Conservation (phyloP, 179 eudicot genomes). For the Vitellaria paradoxa region DNA sequence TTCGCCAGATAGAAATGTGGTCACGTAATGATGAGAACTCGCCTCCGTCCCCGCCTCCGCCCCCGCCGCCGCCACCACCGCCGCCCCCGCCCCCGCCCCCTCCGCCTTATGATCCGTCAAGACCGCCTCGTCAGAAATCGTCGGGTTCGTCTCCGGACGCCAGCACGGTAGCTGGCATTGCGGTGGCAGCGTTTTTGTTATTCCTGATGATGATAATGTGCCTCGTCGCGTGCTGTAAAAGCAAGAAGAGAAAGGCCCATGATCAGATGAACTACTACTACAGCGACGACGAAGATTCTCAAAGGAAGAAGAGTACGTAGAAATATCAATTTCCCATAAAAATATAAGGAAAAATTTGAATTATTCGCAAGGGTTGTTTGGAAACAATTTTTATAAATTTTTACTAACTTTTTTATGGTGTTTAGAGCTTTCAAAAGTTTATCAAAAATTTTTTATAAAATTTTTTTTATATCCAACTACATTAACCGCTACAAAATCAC, state of each 20-base stretch:
- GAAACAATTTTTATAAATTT: too few relatives aligned
- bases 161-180: slow-evolving; percentile 30
- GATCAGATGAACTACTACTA: slow-evolving; percentile 36
- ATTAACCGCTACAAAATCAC: too few relatives aligned
- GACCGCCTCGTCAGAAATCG: too few relatives aligned
- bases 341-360: too few relatives aligned
- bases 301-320: slow-evolving; percentile 7
- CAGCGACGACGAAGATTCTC: slow-evolving; percentile 16
- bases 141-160: neutral
- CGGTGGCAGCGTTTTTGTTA: slow-evolving; percentile 34
- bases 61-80: neutral
- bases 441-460: too few relatives aligned
- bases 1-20: neutral
- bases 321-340: too few relatives aligned
- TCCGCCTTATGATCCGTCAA: slow-evolving; percentile 3
- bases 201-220: slow-evolving; percentile 33
- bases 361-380: too few relatives aligned
- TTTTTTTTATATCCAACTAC: too few relatives aligned
- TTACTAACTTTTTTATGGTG: too few relatives aligned
- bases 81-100: slow-evolving; percentile 10
- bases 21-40: neutral
- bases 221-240: slow-evolving; percentile 28
- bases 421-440: too few relatives aligned
- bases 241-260: slow-evolving; percentile 35
- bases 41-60: slow-evolving; percentile 11